Conservation (phyloP, 2,329 filamentous ascomycete genomes). For the Zymoseptoria ardabiliae region DNA sequence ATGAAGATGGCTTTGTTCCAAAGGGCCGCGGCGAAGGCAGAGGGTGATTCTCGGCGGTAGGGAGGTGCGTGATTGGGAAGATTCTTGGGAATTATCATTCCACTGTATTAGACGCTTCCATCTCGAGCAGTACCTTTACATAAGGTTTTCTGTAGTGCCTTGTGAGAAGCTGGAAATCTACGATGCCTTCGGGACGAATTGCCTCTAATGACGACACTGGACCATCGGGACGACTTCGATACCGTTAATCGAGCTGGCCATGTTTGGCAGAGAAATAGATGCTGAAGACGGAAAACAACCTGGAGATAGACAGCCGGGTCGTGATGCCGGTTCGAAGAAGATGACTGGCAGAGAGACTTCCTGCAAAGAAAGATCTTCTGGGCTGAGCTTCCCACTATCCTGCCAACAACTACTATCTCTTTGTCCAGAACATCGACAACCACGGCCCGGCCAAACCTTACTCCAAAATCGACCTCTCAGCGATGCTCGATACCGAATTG, state of each 20-base stretch:
- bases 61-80: not conserved
- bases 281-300: not conserved
- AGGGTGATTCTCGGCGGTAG: not conserved
- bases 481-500: not conserved
- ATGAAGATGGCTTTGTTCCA: conserved; percentile 31
- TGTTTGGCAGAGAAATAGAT: not conserved
- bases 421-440: not conserved
- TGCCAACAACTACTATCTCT: not conserved
- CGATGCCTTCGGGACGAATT: not conserved
- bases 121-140: too few relatives aligned
- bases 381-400: not conserved
- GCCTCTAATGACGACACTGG: not conserved
- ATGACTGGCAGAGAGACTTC: not conserved
- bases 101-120: not conserved
- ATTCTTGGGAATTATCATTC: not conserved
- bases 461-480: not conserved
- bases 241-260: not conserved
- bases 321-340: not conserved
- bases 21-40: conserved; percentile 6
- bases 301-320: not conserved
- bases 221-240: not conserved
- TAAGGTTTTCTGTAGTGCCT: too few relatives aligned
- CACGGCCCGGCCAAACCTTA: not conserved
- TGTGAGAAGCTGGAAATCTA: not conserved
- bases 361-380: not conserved